Evolutionary conservation across 139 green algal species (phyloP).

Genomic region (Chlorella vulgaris): DNA sequence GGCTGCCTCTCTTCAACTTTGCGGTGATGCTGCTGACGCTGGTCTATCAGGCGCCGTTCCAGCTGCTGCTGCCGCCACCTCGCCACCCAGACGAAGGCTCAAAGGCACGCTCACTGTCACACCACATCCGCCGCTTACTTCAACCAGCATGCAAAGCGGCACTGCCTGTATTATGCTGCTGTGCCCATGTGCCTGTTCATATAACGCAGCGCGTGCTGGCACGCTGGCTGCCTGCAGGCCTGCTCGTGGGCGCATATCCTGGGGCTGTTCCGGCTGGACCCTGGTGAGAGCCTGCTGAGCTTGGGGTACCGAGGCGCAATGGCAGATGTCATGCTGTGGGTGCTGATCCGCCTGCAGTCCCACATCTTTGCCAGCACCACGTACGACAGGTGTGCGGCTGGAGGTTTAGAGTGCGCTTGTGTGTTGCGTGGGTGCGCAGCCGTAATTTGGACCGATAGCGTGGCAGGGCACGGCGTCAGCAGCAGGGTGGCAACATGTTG

Average conservation of each 20-base stretch:
- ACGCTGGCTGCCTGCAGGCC: too few relatives aligned
- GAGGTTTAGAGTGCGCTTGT: not conserved
- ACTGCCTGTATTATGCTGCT: not conserved
- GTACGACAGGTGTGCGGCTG: constrained; percentile 17
- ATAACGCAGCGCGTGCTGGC: too few relatives aligned
- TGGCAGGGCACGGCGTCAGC: not conserved
- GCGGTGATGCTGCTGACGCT: constrained; percentile 67
- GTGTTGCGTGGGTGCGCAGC: not conserved
- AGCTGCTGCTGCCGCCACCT: constrained; percentile 8
- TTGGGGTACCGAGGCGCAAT: constrained; percentile 36
- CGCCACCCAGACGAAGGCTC: not conserved
- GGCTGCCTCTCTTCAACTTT: constrained; percentile 78
- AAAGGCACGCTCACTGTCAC: too few relatives aligned
- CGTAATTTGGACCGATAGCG: too few relatives aligned
- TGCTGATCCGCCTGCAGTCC: constrained; percentile 66
- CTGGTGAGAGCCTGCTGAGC: constrained; percentile 10
- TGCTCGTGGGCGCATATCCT: constrained; percentile 73
- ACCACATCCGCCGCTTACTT: too few relatives aligned
- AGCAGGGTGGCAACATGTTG: not conserved
- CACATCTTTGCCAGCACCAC: constrained; percentile 42
- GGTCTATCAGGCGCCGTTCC: not conserved
- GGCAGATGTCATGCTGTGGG: constrained; percentile 73
- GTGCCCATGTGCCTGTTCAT: not conserved
- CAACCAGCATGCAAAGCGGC: too few relatives aligned
- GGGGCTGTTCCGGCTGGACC: constrained; percentile 69